Percentiles rank a stretch among this genome's conserved stretches.
phyloP scores from a whole-genome alignment of 805 yeast genomes.

The Yamadazyma endophytica region DNA sequence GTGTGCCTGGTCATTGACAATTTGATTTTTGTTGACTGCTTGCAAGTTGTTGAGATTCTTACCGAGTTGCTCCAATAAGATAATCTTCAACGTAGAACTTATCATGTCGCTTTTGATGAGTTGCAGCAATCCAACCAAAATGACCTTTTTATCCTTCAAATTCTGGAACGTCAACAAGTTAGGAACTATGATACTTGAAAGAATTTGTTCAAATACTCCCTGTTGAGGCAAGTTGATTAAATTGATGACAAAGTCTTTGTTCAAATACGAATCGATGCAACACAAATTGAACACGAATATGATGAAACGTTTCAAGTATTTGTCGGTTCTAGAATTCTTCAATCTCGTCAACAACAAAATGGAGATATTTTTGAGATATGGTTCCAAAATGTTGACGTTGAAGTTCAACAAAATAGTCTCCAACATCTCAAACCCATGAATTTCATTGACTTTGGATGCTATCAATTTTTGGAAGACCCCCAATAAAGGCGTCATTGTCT shows the following conservation, averaged over 20 bases:
- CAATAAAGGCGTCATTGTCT: constrained; percentile 66
- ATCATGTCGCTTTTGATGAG: constrained; percentile 28
- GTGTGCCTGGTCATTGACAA: constrained; percentile 3
- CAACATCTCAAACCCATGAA: constrained; percentile 78
- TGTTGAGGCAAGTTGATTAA: constrained; percentile 73
- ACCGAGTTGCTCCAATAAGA: constrained; percentile 29
- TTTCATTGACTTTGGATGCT: constrained; percentile 78
- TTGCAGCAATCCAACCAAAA: constrained; percentile 47
- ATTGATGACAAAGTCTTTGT: constrained; percentile 48
- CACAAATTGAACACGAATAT: constrained; percentile 49
- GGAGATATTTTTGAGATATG: constrained; percentile 67
- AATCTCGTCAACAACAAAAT: constrained; percentile 73
- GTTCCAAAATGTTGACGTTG: constrained; percentile 46
- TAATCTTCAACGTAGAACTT: constrained; percentile 19
- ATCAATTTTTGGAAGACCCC: constrained; percentile 96
- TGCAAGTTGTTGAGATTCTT: constrained; percentile 24
- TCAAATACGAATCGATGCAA: constrained; percentile 19
- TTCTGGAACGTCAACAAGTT: constrained; percentile 46
- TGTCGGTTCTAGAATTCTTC: constrained; percentile 77
- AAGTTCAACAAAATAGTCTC: constrained; percentile 61
- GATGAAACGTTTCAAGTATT: constrained; percentile 67
- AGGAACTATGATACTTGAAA: constrained; percentile 49
- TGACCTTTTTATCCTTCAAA: constrained; percentile 52
- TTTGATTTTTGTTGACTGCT: constrained; percentile 18
- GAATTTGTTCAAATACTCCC: constrained; percentile 51